Conservation (phyloP, 2,329 filamentous ascomycete genomes). For the Fusarium xylarioides region DNA sequence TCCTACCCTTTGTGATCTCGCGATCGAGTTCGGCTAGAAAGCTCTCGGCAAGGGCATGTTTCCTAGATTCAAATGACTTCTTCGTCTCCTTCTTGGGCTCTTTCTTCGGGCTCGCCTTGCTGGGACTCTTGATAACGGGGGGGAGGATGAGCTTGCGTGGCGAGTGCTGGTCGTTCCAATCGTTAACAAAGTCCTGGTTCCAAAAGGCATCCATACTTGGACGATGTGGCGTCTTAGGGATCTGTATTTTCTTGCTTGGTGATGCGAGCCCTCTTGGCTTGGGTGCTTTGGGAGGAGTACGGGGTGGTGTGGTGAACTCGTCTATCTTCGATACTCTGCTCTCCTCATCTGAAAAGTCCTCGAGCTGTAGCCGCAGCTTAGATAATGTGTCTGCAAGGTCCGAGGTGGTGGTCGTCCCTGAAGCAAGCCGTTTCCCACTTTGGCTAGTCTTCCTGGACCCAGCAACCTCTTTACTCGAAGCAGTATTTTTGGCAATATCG, state of each 20-base stretch:
- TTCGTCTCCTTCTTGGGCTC: conserved; percentile 54
- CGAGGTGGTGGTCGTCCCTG: conserved; percentile 13
- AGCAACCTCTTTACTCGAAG: background rate
- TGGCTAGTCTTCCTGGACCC: conserved; percentile 1
- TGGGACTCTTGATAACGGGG: conserved; percentile 40
- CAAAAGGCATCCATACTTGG: conserved; percentile 67
- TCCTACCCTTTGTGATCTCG: conserved; percentile 67
- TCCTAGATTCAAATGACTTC: conserved; percentile 69
- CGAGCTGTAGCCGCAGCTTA: conserved; percentile 38
- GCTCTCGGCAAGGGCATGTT: conserved; percentile 67
- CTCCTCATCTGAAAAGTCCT: conserved; percentile 39
- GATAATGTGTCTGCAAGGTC: conserved; percentile 39
- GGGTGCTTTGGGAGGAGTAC: conserved; percentile 26
- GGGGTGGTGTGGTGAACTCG: conserved; percentile 36
- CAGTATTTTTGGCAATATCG: background rate
- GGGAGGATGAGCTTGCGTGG: conserved; percentile 55
- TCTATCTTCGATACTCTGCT: conserved; percentile 1
- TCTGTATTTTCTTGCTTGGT: conserved; percentile 47
- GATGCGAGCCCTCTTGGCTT: conserved; percentile 40
- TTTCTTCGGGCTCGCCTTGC: conserved; percentile 47
- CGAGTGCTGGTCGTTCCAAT: conserved; percentile 71
- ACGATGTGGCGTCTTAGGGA: conserved; percentile 64
- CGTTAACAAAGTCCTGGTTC: conserved; percentile 66
- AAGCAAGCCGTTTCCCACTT: background rate
- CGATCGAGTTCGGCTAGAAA: conserved; percentile 77